Conservation (phyloP, 495 filamentous ascomycete genomes). For the Penicillium alfredii region DNA sequence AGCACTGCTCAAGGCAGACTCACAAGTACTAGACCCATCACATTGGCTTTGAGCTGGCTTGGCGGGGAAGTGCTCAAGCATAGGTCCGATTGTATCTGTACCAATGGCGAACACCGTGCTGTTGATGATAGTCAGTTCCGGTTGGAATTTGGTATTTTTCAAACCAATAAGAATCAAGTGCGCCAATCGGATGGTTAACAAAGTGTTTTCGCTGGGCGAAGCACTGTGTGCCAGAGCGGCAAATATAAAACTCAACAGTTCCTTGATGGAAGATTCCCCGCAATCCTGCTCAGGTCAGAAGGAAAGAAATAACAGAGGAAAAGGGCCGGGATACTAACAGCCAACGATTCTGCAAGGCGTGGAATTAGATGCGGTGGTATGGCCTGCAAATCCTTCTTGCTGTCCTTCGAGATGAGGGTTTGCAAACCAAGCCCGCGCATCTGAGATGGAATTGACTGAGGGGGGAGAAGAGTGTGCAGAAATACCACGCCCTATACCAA, state of each 20-base stretch:
- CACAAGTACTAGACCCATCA: conserved; percentile 15
- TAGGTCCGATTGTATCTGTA: conserved; percentile 15
- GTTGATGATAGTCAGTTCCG: conserved; percentile 3
- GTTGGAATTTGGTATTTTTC: conserved; percentile 7
- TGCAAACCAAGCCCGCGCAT: conserved; percentile 22
- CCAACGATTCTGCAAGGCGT: conserved; percentile 20
- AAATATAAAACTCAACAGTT: conserved; percentile 21
- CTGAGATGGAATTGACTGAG: conserved; percentile 16
- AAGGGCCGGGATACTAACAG: conserved; percentile 28
- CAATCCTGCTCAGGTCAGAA: conserved; percentile 15
- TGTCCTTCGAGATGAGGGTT: conserved; percentile 26
- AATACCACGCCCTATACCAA: conserved; percentile 33
- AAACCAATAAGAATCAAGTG: conserved; percentile 22
- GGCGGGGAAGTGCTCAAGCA: conserved; percentile 21
- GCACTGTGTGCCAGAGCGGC: conserved; percentile 13
- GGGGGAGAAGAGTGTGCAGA: conserved; percentile 26
- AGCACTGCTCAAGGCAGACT: conserved; percentile 9
- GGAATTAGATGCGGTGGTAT: conserved; percentile 21
- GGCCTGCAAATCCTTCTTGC: conserved; percentile 11
- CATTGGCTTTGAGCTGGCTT: conserved; percentile 16
- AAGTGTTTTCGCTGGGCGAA: neutral
- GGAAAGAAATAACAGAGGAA: too few species aligned
- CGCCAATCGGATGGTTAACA: conserved; percentile 21
- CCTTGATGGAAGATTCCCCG: conserved; percentile 18
- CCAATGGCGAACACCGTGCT: conserved; percentile 6